Percentiles rank a stretch among this genome's conserved stretches.
These are phyloP conservation scores for Aspergillus fijiensis DNA, from an alignment of 2,329 filamentous ascomycete species.

Conservation along the genomic window DNA sequence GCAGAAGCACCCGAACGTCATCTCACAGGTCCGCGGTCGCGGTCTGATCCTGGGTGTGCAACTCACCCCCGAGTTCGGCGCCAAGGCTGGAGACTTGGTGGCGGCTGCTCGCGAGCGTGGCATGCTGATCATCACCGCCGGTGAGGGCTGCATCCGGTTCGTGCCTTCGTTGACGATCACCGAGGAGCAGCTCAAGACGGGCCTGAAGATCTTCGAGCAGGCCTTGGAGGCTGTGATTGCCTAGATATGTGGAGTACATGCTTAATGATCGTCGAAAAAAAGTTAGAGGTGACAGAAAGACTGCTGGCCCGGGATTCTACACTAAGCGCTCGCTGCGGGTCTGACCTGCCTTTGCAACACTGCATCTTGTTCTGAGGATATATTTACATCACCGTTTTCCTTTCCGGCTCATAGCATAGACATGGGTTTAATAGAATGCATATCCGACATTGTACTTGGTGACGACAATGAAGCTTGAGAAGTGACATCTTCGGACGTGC, in stretches of 20 bases:
- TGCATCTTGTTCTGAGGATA: not conserved
- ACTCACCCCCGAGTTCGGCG: slow-evolving; percentile 65
- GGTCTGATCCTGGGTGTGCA: slow-evolving; percentile 88
- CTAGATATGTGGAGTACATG: slow-evolving; percentile 26
- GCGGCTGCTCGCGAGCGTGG: slow-evolving; percentile 85
- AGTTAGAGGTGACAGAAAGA: not conserved
- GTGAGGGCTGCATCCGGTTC: slow-evolving; percentile 87
- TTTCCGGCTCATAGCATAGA: not conserved
- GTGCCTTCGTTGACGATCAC: slow-evolving; percentile 83
- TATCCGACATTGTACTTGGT: not conserved
- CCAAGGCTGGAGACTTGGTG: slow-evolving; percentile 59
- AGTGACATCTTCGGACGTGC: too few species aligned
- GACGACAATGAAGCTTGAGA: too few species aligned
- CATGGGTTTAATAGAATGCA: not conserved
- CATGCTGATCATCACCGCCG: slow-evolving; percentile 85
- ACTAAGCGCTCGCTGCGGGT: too few species aligned
- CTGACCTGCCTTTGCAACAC: not conserved
- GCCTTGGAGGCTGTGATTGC: slow-evolving; percentile 58
- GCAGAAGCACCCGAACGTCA: slow-evolving; percentile 65
- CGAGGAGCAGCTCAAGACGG: slow-evolving; percentile 75
- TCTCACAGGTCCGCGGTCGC: slow-evolving; percentile 76
- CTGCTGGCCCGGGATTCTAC: not conserved
- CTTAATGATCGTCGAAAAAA: not conserved
- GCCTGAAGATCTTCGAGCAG: slow-evolving; percentile 72
- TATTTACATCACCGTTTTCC: not conserved